phyloP scores from a whole-genome alignment of 2,329 filamentous ascomycete genomes.

The Tolypocladium ophioglossoides region DNA sequence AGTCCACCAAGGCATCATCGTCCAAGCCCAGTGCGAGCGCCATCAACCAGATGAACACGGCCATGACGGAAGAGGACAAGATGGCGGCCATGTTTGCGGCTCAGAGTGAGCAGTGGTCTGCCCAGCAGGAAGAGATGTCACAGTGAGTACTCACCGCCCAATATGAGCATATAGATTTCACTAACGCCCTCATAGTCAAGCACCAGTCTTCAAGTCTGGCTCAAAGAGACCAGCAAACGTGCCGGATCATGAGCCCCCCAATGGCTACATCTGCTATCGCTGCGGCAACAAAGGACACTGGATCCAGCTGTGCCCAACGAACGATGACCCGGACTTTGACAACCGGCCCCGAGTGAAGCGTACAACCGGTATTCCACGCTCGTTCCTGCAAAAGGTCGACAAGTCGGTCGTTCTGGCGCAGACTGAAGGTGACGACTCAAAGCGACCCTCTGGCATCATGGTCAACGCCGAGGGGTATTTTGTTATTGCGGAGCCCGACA shows the following conservation, averaged over 20 bases:
- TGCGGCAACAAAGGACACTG: conserved; percentile 98
- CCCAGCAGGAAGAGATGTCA: conserved; percentile 87
- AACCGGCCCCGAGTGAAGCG: conserved; percentile 88
- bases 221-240: conserved; percentile 62
- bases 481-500: conserved; percentile 91
- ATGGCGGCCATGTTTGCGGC: conserved; percentile 87
- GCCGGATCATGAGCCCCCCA: conserved; percentile 85
- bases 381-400: conserved; percentile 90
- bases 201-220: conserved; percentile 48
- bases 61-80: conserved; percentile 87
- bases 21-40: conserved; percentile 47
- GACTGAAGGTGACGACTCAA: conserved; percentile 70
- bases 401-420: conserved; percentile 70
- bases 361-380: conserved; percentile 92
- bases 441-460: conserved; percentile 85
- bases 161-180: conserved; percentile 5
- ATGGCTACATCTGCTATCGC: conserved; percentile 91
- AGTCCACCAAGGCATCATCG: conserved; percentile 44
- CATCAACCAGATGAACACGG: conserved; percentile 58
- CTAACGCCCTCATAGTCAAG: conserved; percentile 40
- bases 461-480: conserved; percentile 96
- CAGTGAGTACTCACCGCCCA: conserved; percentile 40
- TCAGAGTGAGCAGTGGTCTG: conserved; percentile 84
- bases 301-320: conserved; percentile 98
- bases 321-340: conserved; percentile 93